These are phyloP conservation scores for Piper betle DNA, from an alignment of 164 flowering plant species.

Conservation along the genomic window DNA sequence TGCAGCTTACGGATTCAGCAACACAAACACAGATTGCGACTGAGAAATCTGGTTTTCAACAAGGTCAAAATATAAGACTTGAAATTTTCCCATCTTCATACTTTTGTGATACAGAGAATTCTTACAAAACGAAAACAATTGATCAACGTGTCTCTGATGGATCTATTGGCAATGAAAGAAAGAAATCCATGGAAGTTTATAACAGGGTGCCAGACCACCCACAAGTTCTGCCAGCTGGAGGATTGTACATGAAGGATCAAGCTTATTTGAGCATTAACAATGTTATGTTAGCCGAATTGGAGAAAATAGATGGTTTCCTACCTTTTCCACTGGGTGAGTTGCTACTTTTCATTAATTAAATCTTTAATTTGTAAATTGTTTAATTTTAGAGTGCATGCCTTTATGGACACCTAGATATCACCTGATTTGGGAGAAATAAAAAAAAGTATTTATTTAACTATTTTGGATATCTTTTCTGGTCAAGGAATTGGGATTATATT, in stretches of 20 bases:
- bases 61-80: background rate
- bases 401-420: no score
- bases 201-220: conserved; percentile 6
- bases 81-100: conserved; percentile 13
- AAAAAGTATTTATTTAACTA: no score
- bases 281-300: conserved; percentile 10
- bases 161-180: conserved; percentile 39
- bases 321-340: conserved; percentile 38
- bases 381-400: no score
- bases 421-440: no score
- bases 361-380: no score
- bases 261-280: conserved; percentile 19
- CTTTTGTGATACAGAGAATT: conserved; percentile 16
- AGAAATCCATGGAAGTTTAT: conserved; percentile 5
- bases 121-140: conserved; percentile 10
- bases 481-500: no score
- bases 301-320: conserved; percentile 18
- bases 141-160: conserved; percentile 26
- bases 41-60: conserved; percentile 8
- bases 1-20: conserved; percentile 35
- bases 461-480: no score
- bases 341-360: no score
- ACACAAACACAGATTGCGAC: conserved; percentile 19
- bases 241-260: conserved; percentile 23
- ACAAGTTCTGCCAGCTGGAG: conserved; percentile 9